These are phyloP conservation scores for Haematococcus lacustris DNA, from an alignment of 139 green algal species.

Conservation along the genomic window DNA sequence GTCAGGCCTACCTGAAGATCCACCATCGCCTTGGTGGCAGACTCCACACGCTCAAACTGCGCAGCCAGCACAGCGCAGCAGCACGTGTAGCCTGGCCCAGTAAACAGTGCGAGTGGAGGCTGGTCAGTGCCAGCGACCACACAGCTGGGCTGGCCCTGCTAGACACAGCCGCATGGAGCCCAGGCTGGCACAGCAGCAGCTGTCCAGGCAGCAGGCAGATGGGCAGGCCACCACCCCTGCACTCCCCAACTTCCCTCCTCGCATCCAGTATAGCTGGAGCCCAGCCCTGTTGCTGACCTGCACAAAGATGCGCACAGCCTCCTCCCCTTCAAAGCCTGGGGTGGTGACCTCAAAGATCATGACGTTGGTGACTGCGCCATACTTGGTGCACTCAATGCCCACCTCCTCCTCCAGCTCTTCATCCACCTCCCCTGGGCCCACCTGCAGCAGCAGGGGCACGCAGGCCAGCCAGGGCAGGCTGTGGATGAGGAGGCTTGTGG, in stretches of 20 bases:
- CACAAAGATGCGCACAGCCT: slow-evolving; percentile 57
- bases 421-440: slow-evolving; percentile 86
- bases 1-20: slow-evolving; percentile 76
- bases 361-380: slow-evolving; percentile 70
- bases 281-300: no score
- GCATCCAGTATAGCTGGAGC: not conserved
- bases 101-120: not conserved
- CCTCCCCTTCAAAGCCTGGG: slow-evolving; percentile 40
- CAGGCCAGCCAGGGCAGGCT: no score
- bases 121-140: not conserved
- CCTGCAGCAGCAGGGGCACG: no score
- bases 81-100: not conserved
- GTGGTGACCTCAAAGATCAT: slow-evolving; percentile 90
- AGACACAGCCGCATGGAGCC: not conserved
- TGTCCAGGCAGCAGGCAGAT: not conserved
- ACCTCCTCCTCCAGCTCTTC: slow-evolving; percentile 72
- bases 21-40: slow-evolving; percentile 64
- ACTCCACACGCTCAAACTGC: slow-evolving; percentile 73
- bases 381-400: slow-evolving; percentile 83
- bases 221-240: not conserved
- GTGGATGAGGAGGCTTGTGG: no score
- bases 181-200: not conserved
- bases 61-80: slow-evolving; percentile 55
- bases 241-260: not conserved
- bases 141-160: not conserved